A percentile compares a stretch with the other conserved stretches of the same genome.
Evolutionary conservation across 225 moss, liverwort and hornwort genomes (phyloP).

Genomic region (Marchantia paleacea): DNA sequence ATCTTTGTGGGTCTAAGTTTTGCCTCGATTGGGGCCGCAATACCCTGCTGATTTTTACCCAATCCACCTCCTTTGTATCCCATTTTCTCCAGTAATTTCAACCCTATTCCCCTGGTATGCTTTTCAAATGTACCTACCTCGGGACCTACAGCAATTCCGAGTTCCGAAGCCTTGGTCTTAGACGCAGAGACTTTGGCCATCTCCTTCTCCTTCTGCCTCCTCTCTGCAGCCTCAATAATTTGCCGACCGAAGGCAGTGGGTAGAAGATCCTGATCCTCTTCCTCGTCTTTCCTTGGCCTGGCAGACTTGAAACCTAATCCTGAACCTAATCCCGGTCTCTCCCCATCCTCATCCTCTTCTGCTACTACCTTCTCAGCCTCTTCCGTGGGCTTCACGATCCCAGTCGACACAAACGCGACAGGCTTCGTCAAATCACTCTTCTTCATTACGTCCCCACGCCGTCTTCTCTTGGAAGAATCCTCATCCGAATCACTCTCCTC

Average conservation of each 20-base stretch:
- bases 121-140: conserved; percentile 64
- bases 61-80: conserved; percentile 95
- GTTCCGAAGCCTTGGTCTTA: conserved; percentile 41
- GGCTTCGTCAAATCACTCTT: conserved; percentile 77
- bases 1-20: conserved; percentile 81
- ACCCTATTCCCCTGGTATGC: conserved; percentile 75
- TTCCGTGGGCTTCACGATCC: conserved; percentile 66
- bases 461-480: conserved; percentile 59
- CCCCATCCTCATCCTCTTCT: conserved; percentile 47
- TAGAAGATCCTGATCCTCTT: conserved; percentile 62
- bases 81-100: conserved; percentile 92
- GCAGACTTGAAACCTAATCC: conserved; percentile 42
- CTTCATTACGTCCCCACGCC: conserved; percentile 65
- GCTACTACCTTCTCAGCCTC: conserved; percentile 51
- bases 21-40: conserved; percentile 81
- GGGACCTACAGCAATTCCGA: conserved; percentile 24
- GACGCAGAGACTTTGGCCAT: conserved; percentile 60
- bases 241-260: conserved; percentile 92
- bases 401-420: conserved; percentile 76
- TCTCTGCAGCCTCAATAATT: conserved; percentile 82
- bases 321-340: conserved; percentile 31
- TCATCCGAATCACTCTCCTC: conserved; percentile 76
- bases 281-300: conserved; percentile 16
- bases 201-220: conserved; percentile 74
- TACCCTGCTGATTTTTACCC: conserved; percentile 90